Conservation (phyloP, 2,329 filamentous ascomycete genomes). For the Fonsecaea pedrosoi region DNA sequence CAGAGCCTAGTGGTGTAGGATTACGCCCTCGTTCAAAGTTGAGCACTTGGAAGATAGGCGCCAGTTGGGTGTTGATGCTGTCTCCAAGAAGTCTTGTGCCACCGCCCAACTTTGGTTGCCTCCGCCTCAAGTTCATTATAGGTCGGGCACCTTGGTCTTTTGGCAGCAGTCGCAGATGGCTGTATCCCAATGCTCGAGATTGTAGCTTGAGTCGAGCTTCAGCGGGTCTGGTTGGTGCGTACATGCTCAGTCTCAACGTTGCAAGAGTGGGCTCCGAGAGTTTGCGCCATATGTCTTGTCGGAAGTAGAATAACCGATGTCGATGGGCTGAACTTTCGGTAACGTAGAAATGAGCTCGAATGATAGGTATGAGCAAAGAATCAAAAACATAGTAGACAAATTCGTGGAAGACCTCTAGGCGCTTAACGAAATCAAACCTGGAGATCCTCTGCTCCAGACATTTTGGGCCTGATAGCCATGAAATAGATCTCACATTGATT, state of each 20-base stretch:
- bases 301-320: conserved; percentile 88
- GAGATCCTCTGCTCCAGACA: conserved; percentile 63
- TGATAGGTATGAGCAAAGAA: conserved; percentile 83
- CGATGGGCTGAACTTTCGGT: conserved; percentile 85
- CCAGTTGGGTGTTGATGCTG: conserved; percentile 74
- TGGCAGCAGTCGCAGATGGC: conserved; percentile 79
- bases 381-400: conserved; percentile 93
- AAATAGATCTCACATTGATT: conserved; percentile 72
- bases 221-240: conserved; percentile 73
- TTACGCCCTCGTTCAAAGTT: conserved; percentile 73
- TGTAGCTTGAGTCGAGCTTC: conserved; percentile 65
- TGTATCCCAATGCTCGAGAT: conserved; percentile 73
- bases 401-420: conserved; percentile 79
- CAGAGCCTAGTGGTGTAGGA: conserved; percentile 72
- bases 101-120: conserved; percentile 60
- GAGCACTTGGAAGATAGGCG: conserved; percentile 76
- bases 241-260: conserved; percentile 72
- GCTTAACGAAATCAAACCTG: conserved; percentile 74
- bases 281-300: conserved; percentile 87
- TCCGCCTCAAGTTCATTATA: conserved; percentile 83
- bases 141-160: conserved; percentile 78
- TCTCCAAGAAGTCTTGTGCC: conserved; percentile 63
- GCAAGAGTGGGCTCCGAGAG: conserved; percentile 75
- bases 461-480: conserved; percentile 72
- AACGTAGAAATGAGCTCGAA: conserved; percentile 89